These are phyloP conservation scores for Solanum piurae DNA, from an alignment of 257 asterid genomes.

Conservation along the genomic window DNA sequence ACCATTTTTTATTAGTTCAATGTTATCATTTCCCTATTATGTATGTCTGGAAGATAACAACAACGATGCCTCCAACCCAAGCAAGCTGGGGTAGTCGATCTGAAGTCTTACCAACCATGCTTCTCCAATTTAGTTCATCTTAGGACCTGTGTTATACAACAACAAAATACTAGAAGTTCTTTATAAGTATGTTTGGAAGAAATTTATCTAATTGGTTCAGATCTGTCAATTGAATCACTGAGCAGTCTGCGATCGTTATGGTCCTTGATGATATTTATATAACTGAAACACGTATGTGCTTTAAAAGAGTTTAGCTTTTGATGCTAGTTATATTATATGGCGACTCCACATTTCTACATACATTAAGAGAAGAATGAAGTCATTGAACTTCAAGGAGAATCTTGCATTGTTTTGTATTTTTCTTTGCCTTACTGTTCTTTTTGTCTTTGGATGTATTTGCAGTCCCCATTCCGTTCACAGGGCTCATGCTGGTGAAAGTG, in stretches of 20 bases:
- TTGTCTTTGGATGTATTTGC: conserved; percentile 22
- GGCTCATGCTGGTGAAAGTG: conserved; percentile 87
- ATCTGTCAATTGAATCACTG: not conserved
- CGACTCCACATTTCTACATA: not conserved
- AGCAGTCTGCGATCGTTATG: not conserved
- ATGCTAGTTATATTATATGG: not conserved
- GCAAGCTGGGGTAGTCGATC: not conserved
- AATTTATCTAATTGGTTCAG: not conserved
- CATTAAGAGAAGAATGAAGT: not conserved
- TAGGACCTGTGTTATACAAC: not conserved
- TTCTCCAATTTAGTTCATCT: not conserved
- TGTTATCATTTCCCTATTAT: not conserved
- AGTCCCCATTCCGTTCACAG: conserved; percentile 81
- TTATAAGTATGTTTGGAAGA: not conserved
- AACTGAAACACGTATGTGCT: not conserved
- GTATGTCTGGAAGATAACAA: not conserved
- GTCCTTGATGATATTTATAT: not conserved
- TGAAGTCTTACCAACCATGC: not conserved
- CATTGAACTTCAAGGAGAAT: not conserved
- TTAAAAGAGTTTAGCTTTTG: not conserved
- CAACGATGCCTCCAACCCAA: not conserved
- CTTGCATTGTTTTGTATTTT: not conserved
- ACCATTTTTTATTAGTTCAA: not conserved
- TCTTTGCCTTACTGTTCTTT: not conserved
- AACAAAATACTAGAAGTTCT: not conserved